phyloP scores from a whole-genome alignment of 176 grass and related monocot genomes.

The Elaeis guineensis region DNA sequence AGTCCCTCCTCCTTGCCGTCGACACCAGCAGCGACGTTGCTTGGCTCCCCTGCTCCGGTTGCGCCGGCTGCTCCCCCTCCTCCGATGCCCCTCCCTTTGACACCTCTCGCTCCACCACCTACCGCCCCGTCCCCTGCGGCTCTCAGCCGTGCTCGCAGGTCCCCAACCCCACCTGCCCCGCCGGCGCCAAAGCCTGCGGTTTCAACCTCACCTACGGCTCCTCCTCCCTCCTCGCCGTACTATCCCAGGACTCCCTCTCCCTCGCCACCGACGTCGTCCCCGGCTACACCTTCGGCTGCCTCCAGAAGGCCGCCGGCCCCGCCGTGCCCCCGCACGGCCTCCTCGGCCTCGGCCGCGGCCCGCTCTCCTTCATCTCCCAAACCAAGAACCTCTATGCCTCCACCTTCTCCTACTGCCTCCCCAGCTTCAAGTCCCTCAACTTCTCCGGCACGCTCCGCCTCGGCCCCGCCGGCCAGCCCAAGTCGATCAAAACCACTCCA shows the following conservation, averaged over 20 bases:
- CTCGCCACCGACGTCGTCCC: conserved; percentile 50
- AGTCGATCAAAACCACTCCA: conserved; percentile 49
- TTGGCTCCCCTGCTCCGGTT: conserved; percentile 78
- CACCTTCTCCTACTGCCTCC: conserved; percentile 94
- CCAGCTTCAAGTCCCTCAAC: conserved; percentile 87
- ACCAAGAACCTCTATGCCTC: conserved; percentile 47
- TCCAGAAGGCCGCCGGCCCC: conserved; percentile 44
- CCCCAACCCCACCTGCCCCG: conserved; percentile 32
- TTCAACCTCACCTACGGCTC: conserved; percentile 53
- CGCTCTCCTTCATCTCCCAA: conserved; percentile 66
- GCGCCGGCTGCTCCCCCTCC: conserved; percentile 44
- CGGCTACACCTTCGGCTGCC: conserved; percentile 67
- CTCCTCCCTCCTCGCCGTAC: conserved; percentile 50
- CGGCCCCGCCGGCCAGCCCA: conserved; percentile 56
- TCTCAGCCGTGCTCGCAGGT: conserved; percentile 68
- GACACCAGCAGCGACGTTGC: conserved; percentile 93
- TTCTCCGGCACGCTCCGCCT: conserved; percentile 89
- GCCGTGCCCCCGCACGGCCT: conserved; percentile 73
- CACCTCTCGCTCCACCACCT: conserved; percentile 71
- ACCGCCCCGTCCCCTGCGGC: conserved; percentile 52
- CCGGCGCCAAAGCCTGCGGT: conserved; percentile 26
- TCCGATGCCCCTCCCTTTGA: conserved; percentile 26
- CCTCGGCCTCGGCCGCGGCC: conserved; percentile 52
- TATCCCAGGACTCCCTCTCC: conserved; percentile 55
- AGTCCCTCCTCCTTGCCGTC: conserved; percentile 55